Base-by-base conservation (phyloP, 2,329 filamentous ascomycete genomes). In the Trichoderma koningiopsis region DNA sequence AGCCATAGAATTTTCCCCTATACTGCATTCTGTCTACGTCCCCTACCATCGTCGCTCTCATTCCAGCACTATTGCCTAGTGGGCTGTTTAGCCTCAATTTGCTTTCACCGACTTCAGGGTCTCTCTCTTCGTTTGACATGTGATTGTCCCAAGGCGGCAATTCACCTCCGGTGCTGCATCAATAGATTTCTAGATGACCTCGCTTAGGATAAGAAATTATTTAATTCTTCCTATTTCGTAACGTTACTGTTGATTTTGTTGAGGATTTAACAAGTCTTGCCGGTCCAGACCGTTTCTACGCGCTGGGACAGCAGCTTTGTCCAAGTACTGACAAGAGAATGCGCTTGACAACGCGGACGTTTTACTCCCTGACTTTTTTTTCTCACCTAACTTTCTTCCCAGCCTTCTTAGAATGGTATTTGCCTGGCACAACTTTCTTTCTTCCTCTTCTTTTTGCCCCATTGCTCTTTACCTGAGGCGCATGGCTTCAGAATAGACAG, bases 401-500 rank as follows among this genome's bases (percentile, higher is more conserved):
- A 10, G 14, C 14, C 3, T 29, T 53, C 52, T 27, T 16, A 7
- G 22, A 2, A 24, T 3, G 11, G 40, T n/a, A 43, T 2, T 19
- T 43, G 5, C 19, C 6, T 19, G 16, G 40, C 19, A n/a, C 19
- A 43, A 4, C 3, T 43, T 22, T 55, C 16, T 19, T 27, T n/a
- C 14, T 6, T 8, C 13, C 13, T 47, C 8, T 31, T 60, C 40
- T 60, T 33, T 43, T 55, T 3, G 49, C 62, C 62, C 62, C 52
- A 47, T 56, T 65, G 62, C 52, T 40, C 37, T 65, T 24, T 56
- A 43, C 52, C 47, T n/a, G 62, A 58, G 5, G 37, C 62, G 29
- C 27, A 33, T 37, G 19, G 53, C 22, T 22, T 66, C 5, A n/a
- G 56, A 35, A 66, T n/a, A 24, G 53, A n/a, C 62, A 24, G 53